Percentiles rank a stretch among this genome's conserved stretches.
Evolutionary conservation across 2,329 filamentous ascomycete species (phyloP).

Genomic region (Fusarium tjaetaba): DNA sequence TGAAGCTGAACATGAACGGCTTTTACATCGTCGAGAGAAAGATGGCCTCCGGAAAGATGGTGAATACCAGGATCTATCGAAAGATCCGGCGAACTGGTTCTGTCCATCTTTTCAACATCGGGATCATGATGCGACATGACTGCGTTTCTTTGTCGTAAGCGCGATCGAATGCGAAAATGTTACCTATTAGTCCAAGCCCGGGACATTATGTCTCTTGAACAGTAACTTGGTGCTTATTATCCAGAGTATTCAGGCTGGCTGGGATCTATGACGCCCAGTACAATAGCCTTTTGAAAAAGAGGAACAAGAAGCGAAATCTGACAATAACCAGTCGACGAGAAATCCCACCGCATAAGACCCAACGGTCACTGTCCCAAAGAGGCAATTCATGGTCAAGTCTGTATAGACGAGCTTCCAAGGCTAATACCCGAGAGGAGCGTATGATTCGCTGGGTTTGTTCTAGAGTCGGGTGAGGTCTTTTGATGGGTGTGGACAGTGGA

Average conservation of each 20-base stretch:
- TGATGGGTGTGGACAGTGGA: conserved; percentile 11
- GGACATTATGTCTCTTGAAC: conserved; percentile 18
- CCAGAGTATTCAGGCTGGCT: background rate
- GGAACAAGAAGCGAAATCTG: background rate
- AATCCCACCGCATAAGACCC: background rate
- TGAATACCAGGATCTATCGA: conserved; percentile 37
- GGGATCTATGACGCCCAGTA: conserved; percentile 28
- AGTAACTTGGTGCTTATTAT: background rate
- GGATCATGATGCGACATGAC: conserved; percentile 28
- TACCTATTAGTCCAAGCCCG: conserved; percentile 29
- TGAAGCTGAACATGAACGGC: conserved; percentile 65
- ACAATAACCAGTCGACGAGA: background rate
- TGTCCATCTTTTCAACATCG: conserved; percentile 48
- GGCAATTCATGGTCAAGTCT: conserved; percentile 4
- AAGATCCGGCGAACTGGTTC: conserved; percentile 47
- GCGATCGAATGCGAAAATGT: background rate
- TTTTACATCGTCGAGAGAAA: conserved; percentile 64
- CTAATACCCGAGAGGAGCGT: conserved; percentile 18
- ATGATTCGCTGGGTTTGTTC: conserved; percentile 15
- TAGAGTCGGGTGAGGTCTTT: conserved; percentile 16
- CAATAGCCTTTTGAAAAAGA: background rate
- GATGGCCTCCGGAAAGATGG: conserved; percentile 46
- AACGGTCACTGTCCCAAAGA: background rate
- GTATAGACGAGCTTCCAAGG: conserved; percentile 24
- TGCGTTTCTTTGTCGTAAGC: background rate